These are phyloP conservation scores for Daldinia loculata DNA, from an alignment of 495 filamentous ascomycete genomes.

Conservation along the genomic window DNA sequence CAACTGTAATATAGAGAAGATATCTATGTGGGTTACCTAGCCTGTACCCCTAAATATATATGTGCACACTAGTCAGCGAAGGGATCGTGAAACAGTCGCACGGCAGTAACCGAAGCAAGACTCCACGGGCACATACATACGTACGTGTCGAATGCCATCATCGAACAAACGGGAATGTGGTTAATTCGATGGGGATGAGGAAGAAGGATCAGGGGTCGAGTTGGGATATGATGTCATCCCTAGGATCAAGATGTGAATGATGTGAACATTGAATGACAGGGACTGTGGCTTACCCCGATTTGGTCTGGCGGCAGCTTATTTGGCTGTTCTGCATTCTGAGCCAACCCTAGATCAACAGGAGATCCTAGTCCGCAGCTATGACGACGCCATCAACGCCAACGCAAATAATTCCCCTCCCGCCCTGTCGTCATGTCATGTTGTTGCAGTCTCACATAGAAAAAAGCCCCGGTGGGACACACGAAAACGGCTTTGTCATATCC, in stretches of 20 bases:
- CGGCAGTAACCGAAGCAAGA: background rate
- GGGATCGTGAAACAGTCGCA: conserved; percentile 10
- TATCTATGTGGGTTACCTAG: background rate
- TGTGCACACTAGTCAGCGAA: background rate
- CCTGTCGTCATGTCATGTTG: conserved; percentile 23
- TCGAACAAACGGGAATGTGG: conserved; percentile 23
- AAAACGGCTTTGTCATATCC: conserved; percentile 3
- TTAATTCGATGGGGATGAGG: conserved; percentile 13
- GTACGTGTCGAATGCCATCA: conserved; percentile 32
- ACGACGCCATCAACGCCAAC: conserved; percentile 22
- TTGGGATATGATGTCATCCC: conserved; percentile 32
- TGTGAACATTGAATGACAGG: background rate
- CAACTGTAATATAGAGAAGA: background rate
- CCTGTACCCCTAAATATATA: conserved; percentile 1
- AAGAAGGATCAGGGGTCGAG: conserved; percentile 17
- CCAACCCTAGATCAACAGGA: background rate
- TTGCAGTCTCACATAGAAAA: background rate
- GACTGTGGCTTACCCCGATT: conserved; percentile 15
- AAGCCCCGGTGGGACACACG: background rate
- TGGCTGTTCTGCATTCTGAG: too few species aligned
- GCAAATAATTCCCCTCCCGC: background rate
- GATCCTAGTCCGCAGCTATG: conserved; percentile 8
- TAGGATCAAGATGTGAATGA: background rate
- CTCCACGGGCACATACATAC: background rate
- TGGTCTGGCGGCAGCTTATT: conserved; percentile 13